Conservation (phyloP, 2,329 filamentous ascomycete species). For the Akanthomyces lecanii region DNA sequence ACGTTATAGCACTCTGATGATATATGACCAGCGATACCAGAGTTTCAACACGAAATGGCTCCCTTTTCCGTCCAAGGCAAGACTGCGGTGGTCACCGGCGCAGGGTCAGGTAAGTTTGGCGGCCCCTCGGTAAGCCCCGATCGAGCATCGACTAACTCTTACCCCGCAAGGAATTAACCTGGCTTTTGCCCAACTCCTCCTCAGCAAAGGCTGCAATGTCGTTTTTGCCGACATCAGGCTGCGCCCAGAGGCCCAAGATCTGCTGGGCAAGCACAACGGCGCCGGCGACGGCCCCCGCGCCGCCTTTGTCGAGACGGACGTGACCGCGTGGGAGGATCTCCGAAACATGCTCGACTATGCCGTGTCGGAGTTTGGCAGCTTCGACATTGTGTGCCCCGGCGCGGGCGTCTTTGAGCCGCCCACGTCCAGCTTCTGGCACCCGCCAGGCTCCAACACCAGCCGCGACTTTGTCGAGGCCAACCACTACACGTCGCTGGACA, state of each 20-base stretch:
- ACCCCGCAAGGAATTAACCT: slow-evolving; percentile 37
- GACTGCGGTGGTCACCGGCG: slow-evolving; percentile 28
- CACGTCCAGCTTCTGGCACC: slow-evolving; percentile 40
- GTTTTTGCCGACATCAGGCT: slow-evolving; percentile 41
- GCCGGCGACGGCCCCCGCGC: slow-evolving; percentile 23
- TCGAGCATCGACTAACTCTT: neutral
- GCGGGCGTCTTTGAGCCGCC: slow-evolving; percentile 45
- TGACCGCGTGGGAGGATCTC: slow-evolving; percentile 39
- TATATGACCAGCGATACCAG: neutral
- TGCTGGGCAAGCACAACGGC: slow-evolving; percentile 27
- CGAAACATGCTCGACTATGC: slow-evolving; percentile 32
- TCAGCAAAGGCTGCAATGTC: slow-evolving; percentile 40
- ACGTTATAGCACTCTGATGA: neutral
- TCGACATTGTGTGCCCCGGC: slow-evolving; percentile 42
- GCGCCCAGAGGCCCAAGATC: slow-evolving; percentile 36
- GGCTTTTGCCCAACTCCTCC: slow-evolving; percentile 39
- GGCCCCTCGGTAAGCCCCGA: neutral
- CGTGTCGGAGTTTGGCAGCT: slow-evolving; percentile 32
- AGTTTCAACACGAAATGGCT: slow-evolving; percentile 3
- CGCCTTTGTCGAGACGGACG: slow-evolving; percentile 42
- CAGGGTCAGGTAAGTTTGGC: slow-evolving; percentile 24
- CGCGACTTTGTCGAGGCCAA: slow-evolving; percentile 28
- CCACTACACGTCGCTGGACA: slow-evolving; percentile 34
- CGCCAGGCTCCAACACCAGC: slow-evolving; percentile 33
- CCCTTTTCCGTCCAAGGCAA: slow-evolving; percentile 26